Evolutionary conservation across 2,329 filamentous ascomycete genomes (phyloP), one percentile per base, ranked within the genome.

Genomic region (Stemphylium beticola): DNA sequence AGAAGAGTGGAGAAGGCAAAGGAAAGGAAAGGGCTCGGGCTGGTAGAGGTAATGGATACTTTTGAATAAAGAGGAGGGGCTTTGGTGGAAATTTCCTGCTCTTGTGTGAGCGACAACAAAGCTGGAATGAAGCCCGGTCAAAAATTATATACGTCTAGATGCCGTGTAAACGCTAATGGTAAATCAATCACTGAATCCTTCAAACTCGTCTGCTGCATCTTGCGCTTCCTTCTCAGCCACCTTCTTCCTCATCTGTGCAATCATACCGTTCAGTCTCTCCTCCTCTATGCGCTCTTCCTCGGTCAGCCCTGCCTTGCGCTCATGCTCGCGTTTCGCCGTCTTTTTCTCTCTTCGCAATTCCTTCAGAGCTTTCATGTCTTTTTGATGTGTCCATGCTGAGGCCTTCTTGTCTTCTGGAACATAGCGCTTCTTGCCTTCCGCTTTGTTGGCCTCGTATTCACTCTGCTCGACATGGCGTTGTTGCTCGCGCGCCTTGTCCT

Each of bases 401-500:
- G 68, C 66, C 46, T 67, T 59, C 51, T 63, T 67, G 1, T 68
- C 62, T 33, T 69, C 67, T 29, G 66, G 66, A 3, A 62, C 60
- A 32, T 66, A 62, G 31, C 63, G 57, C 49, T 67, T 67, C 36
- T 74, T 74, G 14, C 59, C 60, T 10, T 60, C 59, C 2, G 50
- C 46, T 24, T 61, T 59, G 2, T 22, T 60, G 2, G 53, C 49
- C 15, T 66, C 64, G 12, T 61, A 60, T 15, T 64, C 63, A n/a
- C 69, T 46, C 46, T 77, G 74, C 29, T 71, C 74, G n/a, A 68
- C 17, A 29, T 51, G 64, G 10, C 80, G 71, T 41, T 75, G 74
- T 48, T 72, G 66, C 65, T 82, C 80, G 2, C 78, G 70, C 24
- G 66, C 56, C 57, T 77, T 78, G 55, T 82, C 79, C 22, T 77